Evolutionary conservation across 768 basidiomycete species (phyloP), one percentile per base, ranked within the genome.

Genomic region (Exidia glandulosa): DNA sequence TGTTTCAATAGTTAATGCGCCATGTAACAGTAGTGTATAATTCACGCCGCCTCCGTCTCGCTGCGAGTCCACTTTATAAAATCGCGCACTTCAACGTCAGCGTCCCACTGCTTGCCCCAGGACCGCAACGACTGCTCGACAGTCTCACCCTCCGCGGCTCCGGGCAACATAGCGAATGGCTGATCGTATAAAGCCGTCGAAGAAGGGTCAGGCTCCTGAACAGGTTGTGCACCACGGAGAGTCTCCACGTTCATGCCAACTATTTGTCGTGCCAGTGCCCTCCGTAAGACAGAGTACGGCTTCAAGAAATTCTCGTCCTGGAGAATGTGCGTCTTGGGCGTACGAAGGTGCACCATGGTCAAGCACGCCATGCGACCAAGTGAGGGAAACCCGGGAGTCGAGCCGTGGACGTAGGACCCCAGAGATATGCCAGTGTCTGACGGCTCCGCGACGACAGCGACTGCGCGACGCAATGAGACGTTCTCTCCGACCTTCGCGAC

Each of bases 401-500:
- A 72, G 30, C 86, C 85, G 65, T 91, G 90, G 25, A 79, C 71
- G 70, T 88, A 89, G 5, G 75, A 70, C n/a, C 74, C 63, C 70
- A 84, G 52, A 67, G 83, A 66, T 74, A 78, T 65, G 71, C 82
- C 77, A 2, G 73, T 65, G 13, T 68, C 65, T 23, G 66, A 63
- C 16, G 78, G 70, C 60, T 73, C 71, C 1, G 74, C 70, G 6
- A 71, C 74, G 31, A 81, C 63, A 0, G 74, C 61, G 32, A 69
- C 69, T 3, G 84, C 90, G 59, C 90, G 79, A 58, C 82, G 81
- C 19, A 93, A 68, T 0, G 80, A 76, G 54, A 93, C 80, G 62
- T 88, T 91, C 70, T 94, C 88, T 63, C 92, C 87, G 58, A 90
- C 79, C 73, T 87, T 83, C 60, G 87, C 78, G 63, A 90, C 83